Percentiles rank a stretch among this genome's conserved stretches.
phyloP scores from a whole-genome alignment of 129 eudicot species.

The Flaveria robusta region DNA sequence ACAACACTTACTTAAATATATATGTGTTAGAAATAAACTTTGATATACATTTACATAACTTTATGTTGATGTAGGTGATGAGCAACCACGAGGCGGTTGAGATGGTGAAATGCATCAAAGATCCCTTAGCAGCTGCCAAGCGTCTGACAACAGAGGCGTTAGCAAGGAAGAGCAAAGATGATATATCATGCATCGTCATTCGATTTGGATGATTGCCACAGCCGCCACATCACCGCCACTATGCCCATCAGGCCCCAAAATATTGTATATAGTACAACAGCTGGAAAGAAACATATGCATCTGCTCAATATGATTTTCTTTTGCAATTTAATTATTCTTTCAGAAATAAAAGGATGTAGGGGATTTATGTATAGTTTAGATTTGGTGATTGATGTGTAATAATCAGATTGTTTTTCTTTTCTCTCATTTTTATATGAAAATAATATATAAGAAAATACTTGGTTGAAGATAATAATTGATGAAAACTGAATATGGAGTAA shows the following conservation, averaged over 20 bases:
- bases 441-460: neutral
- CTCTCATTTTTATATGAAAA: neutral
- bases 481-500: conserved; percentile 31
- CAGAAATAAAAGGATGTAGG: conserved; percentile 14
- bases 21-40: neutral
- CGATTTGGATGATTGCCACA: conserved; percentile 54
- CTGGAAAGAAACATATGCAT: conserved; percentile 27
- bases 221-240: conserved; percentile 2
- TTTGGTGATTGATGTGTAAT: conserved; percentile 5
- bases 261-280: conserved; percentile 29
- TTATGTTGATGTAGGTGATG: conserved; percentile 58
- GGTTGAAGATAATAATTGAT: neutral
- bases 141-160: conserved; percentile 73
- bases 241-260: conserved; percentile 5
- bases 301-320: neutral
- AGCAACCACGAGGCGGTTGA: conserved; percentile 67
- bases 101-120: conserved; percentile 58
- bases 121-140: conserved; percentile 77
- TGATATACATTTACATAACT: neutral
- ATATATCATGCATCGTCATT: conserved; percentile 74
- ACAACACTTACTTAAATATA: neutral
- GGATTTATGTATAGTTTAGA: conserved; percentile 33
- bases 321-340: conserved; percentile 20
- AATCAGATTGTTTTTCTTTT: neutral
- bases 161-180: conserved; percentile 77